Evolutionary conservation across 192 early-diverging fungal species (phyloP), one percentile per base, ranked within the genome.

Genomic region (Pilobolus umbonatus): DNA sequence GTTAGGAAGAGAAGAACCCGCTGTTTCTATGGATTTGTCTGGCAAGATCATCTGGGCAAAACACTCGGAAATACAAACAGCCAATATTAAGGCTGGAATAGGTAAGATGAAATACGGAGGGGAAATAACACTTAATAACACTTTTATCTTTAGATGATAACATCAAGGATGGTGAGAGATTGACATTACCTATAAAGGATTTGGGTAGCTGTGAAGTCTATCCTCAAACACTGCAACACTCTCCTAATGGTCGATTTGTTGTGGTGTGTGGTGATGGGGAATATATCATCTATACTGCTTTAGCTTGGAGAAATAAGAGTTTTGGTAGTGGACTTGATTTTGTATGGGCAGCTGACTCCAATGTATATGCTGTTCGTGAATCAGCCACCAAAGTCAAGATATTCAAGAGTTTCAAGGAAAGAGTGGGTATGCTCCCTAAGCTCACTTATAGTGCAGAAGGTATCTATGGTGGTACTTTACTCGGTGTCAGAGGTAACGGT

Each of bases 281-380:
- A 78, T 99, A 94, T 70, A 99, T 99, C 57, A 98, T 99, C 64
- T 99, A 99, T 75, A 99, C 97, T 15, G 97, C 97, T 5, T 81
- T 99, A 22, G 95, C 97, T 6, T 99, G 97, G 97, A 82, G 97
- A 68, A 99, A 99, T 84, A 99, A 99, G 85, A 86, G 85, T 52
- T 99, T 98, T 74, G 97, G 97, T 6, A 87, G 83, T 36, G 97
- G 87, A 1, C 72, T 91, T 25, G 97, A 98, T 56, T 95, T 97
- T 83, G 97, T 98, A 6, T 99, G 97, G 97, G 93, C 92, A 25
- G 74, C 82, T 53, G 93, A 98, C 69, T 95, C 94, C 19, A 98
- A 96, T 63, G 85, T 95, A 73, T 92, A 96, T 63, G 95, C 95
- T 10, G 92, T 98, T 28, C 92, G 94, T 62, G 96, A 99, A 75